Evolutionary conservation across 257 asterid genomes (phyloP).

Genomic region (Nicotiana sylvestris): DNA sequence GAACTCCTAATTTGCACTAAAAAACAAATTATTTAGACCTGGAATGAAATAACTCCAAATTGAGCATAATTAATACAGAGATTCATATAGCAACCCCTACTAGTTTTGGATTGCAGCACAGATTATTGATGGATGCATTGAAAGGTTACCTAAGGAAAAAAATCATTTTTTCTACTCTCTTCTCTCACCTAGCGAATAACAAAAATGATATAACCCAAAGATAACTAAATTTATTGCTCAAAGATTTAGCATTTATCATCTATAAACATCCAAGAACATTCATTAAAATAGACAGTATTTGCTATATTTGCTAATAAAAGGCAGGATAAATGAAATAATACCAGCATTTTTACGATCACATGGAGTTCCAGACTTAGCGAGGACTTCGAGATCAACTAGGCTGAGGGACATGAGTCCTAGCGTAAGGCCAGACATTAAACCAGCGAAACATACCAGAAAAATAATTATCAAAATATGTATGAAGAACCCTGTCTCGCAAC

Average conservation of each 20-base stretch:
- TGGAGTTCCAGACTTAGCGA: conserved; percentile 86
- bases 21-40: not conserved
- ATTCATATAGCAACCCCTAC: not conserved
- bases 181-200: not conserved
- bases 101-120: not conserved
- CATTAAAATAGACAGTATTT: not conserved
- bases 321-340: conserved; percentile 12
- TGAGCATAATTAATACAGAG: not conserved
- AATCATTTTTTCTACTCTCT: not conserved
- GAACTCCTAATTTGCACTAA: not conserved
- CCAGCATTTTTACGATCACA: conserved; percentile 68
- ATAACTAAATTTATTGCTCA: not conserved
- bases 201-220: too few relatives aligned
- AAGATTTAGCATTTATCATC: not conserved
- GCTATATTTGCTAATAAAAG: not conserved
- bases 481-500: conserved; percentile 65
- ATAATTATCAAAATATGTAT: conserved; percentile 51
- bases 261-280: not conserved
- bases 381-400: conserved; percentile 96
- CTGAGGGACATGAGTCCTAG: conserved; percentile 96
- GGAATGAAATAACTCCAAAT: not conserved
- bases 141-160: not conserved
- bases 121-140: not conserved
- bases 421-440: conserved; percentile 96
- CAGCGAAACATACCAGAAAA: conserved; percentile 72